These are phyloP conservation scores for Hypomontagnella submonticulosa DNA, from an alignment of 495 filamentous ascomycete genomes.

Conservation along the genomic window DNA sequence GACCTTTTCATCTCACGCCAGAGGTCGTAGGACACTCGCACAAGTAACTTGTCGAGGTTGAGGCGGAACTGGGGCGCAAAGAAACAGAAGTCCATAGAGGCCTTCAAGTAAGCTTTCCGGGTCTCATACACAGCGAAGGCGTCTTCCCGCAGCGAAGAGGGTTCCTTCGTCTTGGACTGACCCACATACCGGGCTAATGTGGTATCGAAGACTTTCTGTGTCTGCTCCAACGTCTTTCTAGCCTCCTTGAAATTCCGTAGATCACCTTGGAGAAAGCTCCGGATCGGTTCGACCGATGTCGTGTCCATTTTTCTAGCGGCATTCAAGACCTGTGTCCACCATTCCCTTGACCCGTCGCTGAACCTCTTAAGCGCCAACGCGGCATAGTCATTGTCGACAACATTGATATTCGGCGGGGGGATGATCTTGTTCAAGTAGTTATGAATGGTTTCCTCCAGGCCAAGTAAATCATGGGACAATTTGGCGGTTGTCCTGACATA, in stretches of 20 bases:
- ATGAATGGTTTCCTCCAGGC: conserved; percentile 75
- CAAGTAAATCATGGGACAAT: conserved; percentile 76
- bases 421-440: conserved; percentile 76
- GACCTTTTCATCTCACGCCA: conserved; percentile 82
- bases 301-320: conserved; percentile 79
- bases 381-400: conserved; percentile 93
- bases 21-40: conserved; percentile 84
- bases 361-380: conserved; percentile 84
- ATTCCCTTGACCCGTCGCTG: conserved; percentile 84
- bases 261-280: conserved; percentile 78
- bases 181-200: conserved; percentile 80
- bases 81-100: conserved; percentile 92
- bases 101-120: conserved; percentile 87
- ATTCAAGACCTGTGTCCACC: conserved; percentile 80
- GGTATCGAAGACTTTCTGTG: conserved; percentile 84
- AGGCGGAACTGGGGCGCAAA: conserved; percentile 83
- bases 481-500: conserved; percentile 83
- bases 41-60: conserved; percentile 84
- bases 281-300: conserved; percentile 82
- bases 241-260: conserved; percentile 72
- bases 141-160: conserved; percentile 89
- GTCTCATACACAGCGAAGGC: conserved; percentile 97
- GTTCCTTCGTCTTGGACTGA: conserved; percentile 93
- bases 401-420: conserved; percentile 72
- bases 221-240: conserved; percentile 75